Conservation (phyloP, 768 basidiomycete genomes). For the Hemileccinum impolitum region DNA sequence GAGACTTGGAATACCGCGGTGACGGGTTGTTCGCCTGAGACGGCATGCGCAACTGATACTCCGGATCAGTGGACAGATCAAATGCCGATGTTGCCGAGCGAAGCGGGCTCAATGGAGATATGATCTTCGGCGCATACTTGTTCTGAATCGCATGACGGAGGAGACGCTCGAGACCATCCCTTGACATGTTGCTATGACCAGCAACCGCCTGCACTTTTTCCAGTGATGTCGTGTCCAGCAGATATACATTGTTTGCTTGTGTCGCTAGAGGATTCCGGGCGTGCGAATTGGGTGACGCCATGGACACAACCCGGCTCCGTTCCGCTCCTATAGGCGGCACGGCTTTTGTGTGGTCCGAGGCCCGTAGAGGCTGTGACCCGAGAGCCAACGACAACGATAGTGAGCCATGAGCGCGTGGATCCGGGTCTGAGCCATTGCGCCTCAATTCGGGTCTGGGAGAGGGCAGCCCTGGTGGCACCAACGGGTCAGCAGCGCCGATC, state of each 20-base stretch:
- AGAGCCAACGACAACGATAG: slow-evolving; percentile 22
- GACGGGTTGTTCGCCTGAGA: slow-evolving; percentile 21
- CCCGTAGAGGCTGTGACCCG: slow-evolving; percentile 25
- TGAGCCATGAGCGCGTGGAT: slow-evolving; percentile 9
- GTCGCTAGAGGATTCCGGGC: neutral
- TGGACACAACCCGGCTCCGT: slow-evolving; percentile 23
- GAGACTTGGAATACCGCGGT: slow-evolving; percentile 17
- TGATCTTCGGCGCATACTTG: slow-evolving; percentile 24
- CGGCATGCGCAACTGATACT: slow-evolving; percentile 20
- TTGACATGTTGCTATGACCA: slow-evolving; percentile 5
- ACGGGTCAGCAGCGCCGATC: neutral
- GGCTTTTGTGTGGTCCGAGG: slow-evolving; percentile 18
- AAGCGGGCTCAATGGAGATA: slow-evolving; percentile 32
- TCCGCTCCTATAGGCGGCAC: slow-evolving; percentile 31
- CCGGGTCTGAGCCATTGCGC: slow-evolving; percentile 6
- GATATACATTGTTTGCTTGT: neutral
- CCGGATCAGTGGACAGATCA: slow-evolving; percentile 16
- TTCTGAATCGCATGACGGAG: slow-evolving; percentile 24
- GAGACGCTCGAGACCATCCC: slow-evolving; percentile 22
- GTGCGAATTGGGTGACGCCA: slow-evolving; percentile 10
- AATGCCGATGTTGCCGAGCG: slow-evolving; percentile 13
- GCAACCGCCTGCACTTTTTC: neutral
- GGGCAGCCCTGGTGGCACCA: slow-evolving; percentile 22
- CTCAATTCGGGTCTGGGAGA: slow-evolving; percentile 9
- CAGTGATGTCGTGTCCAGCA: neutral